Base-by-base conservation (phyloP, 2,329 filamentous ascomycete species). In the Sclerotinia nivalis region DNA sequence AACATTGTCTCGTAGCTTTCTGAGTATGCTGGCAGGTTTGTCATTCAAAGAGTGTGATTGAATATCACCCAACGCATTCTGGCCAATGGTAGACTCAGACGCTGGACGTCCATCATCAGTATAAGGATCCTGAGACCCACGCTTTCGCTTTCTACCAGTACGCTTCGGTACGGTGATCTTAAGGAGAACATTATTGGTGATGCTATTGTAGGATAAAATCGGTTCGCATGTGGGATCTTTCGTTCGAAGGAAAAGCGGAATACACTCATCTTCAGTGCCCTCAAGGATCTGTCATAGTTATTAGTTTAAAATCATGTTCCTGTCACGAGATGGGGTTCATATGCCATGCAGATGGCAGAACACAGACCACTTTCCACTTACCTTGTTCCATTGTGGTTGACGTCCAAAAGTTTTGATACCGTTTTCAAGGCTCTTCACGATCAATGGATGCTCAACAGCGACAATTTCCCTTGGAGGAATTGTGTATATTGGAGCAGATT, bases 101-200 rank as follows among this genome's bases (percentile, higher is more conserved):
- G 12, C n/a, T 37, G 64, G n/a, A 31, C 40, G 15, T 15, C 45
- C 66, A 61, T 62, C 56, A 52, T 68, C 84, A 54, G 84, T 80
- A 77, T 88, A 95, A 0, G 90, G 88, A 6, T 84, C 90, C 69
- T 89, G 79, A 7, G 88, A 88, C n/a, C 93, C 93, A 74, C 90
- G 85, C 81, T 94, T 97, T 70, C 94, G 87, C 80, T 92, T 97
- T 71, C 93, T 87, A 4, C 94, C 94, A 2, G 93, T 97, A 69
- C 93, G 85, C 79, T 90, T 96, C 0, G 96, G 95, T 0, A 98
- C 88, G 0, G 91, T 93, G 69, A 99, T 85, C 78, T 93, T 94
- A 67, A 99, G 84, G 28, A 98, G 85, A 28, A 98, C 82, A 77
- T 97, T 97, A 77, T 93, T 92, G 13, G 93, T 91, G 28, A 87